A percentile compares a stretch with the other conserved stretches of the same genome.
Conservation (phyloP, 2,329 filamentous ascomycete species). For the Didymella keratinophila region DNA sequence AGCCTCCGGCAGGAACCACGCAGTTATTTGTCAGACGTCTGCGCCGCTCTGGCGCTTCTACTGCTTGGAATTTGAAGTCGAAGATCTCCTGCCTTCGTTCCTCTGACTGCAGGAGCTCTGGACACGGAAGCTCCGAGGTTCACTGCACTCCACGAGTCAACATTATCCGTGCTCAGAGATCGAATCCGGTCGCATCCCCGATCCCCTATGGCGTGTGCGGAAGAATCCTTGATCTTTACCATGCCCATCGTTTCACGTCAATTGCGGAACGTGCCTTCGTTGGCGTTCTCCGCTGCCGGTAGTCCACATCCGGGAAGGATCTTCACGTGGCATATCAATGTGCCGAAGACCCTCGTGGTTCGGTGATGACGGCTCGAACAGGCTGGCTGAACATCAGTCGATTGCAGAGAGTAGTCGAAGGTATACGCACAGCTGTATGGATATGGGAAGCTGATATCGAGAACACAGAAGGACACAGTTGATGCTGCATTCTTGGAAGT, state of each 20-base stretch:
- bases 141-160: constrained; percentile 6
- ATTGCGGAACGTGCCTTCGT: constrained; percentile 1
- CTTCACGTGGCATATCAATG: constrained; percentile 4
- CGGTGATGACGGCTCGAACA: constrained; percentile 13
- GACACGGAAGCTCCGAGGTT: constrained; percentile 4
- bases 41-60: neutral
- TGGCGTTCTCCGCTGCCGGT: neutral
- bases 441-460: neutral
- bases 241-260: constrained; percentile 14
- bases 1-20: neutral
- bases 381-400: neutral
- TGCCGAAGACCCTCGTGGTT: constrained; percentile 1
- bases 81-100: neutral
- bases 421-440: neutral
- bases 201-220: neutral
- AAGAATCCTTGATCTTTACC: constrained; percentile 3
- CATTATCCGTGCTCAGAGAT: neutral
- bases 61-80: neutral
- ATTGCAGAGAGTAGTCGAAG: neutral
- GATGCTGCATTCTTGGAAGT: neutral
- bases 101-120: neutral
- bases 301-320: constrained; percentile 6
- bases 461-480: neutral
- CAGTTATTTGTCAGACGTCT: neutral
- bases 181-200: neutral